These are phyloP conservation scores for Cutaneotrichosporon cavernicola DNA, from an alignment of 1,284 basidiomycete genomes.

Conservation along the genomic window DNA sequence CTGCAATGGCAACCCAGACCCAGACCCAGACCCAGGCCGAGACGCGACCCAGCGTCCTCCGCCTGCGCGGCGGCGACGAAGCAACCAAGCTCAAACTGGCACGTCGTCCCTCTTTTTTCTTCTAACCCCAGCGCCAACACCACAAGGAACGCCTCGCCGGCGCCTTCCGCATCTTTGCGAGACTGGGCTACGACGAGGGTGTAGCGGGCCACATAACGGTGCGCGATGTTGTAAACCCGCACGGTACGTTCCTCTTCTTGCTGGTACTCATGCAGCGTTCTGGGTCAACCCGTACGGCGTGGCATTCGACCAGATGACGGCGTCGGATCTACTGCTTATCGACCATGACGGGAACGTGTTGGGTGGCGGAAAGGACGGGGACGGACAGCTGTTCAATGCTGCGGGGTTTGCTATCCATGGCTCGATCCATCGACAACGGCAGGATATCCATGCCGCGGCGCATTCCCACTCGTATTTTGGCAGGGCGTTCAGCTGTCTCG, in stretches of 20 bases:
- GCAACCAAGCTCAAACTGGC: not conserved
- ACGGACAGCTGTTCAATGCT: conserved; percentile 51
- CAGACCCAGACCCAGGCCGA: conserved; percentile 1
- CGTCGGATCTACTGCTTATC: conserved; percentile 57
- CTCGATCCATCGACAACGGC: conserved; percentile 61
- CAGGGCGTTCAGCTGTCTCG: conserved; percentile 63
- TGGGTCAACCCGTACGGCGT: conserved; percentile 60
- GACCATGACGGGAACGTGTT: conserved; percentile 58
- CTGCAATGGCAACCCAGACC: not conserved
- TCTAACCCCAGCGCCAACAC: conserved; percentile 52
- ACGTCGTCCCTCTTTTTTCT: not conserved
- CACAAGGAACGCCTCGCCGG: conserved; percentile 59
- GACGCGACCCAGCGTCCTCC: conserved; percentile 11
- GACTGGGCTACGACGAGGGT: conserved; percentile 63
- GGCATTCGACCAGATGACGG: conserved; percentile 56
- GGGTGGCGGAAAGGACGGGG: conserved; percentile 49
- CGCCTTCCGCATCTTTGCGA: conserved; percentile 51
- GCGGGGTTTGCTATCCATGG: conserved; percentile 61
- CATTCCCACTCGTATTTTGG: conserved; percentile 65
- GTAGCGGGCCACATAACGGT: conserved; percentile 66
- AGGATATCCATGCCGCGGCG: conserved; percentile 64
- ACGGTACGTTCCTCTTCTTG: conserved; percentile 40
- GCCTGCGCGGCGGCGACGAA: conserved; percentile 8
- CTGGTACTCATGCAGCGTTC: conserved; percentile 42
- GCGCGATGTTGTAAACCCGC: conserved; percentile 58